Conservation (phyloP, 768 basidiomycete species). For the Gyrodon lividus region DNA sequence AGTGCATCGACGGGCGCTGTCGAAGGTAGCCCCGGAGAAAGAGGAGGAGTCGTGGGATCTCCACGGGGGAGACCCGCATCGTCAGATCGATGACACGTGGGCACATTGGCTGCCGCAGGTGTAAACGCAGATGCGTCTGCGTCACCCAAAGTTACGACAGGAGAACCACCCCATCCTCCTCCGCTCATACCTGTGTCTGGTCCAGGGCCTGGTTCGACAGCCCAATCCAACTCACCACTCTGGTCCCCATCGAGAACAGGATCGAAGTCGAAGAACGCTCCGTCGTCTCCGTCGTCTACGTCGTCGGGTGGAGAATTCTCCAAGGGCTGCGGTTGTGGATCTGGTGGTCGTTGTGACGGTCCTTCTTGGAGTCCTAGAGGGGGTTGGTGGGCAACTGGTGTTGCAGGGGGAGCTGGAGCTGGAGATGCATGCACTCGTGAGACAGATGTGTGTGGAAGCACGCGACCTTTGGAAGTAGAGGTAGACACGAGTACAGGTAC, state of each 20-base stretch:
- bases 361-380: background rate
- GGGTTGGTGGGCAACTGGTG: background rate
- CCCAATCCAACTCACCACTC: background rate
- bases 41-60: background rate
- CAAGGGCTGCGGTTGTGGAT: background rate
- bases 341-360: background rate
- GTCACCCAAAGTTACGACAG: slow-evolving; percentile 6
- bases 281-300: slow-evolving; percentile 8
- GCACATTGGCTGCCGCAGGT: background rate
- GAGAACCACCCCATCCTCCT: too few species aligned
- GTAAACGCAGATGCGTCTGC: background rate
- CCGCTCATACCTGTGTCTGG: too few species aligned
- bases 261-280: slow-evolving; percentile 16
- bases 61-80: too few species aligned
- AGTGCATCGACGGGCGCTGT: too few species aligned
- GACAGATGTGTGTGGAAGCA: background rate
- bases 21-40: background rate
- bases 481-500: background rate
- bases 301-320: slow-evolving; percentile 8
- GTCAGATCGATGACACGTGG: too few species aligned
- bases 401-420: background rate
- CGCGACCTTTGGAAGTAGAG: background rate
- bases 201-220: background rate
- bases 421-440: background rate
- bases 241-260: background rate